phyloP scores from a whole-genome alignment of 2,329 filamentous ascomycete species.

The Trichoderma endophyticum region DNA sequence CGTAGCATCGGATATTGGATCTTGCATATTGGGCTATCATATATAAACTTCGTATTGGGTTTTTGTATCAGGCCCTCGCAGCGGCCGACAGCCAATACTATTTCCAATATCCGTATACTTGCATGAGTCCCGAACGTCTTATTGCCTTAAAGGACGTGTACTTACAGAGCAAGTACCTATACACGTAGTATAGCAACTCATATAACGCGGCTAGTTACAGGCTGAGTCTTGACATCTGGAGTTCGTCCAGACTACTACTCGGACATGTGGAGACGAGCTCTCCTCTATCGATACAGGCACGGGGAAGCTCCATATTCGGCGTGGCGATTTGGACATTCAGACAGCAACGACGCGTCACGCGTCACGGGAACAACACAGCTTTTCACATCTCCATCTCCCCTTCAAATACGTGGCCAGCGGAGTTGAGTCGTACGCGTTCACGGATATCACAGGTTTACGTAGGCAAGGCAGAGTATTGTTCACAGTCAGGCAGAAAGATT shows the following conservation, averaged over 20 bases:
- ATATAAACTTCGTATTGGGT: neutral
- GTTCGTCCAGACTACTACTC: neutral
- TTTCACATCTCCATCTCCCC: neutral
- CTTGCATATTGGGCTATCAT: neutral
- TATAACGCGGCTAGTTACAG: neutral
- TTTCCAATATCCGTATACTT: neutral
- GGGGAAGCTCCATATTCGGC: neutral
- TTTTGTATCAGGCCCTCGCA: neutral
- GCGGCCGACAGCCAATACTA: neutral
- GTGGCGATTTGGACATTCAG: neutral
- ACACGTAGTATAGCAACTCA: neutral
- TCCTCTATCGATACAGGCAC: neutral
- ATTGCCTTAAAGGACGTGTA: neutral
- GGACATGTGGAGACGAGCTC: neutral
- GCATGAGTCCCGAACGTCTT: neutral
- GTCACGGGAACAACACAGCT: slow-evolving; percentile 8
- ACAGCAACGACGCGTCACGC: slow-evolving; percentile 10
- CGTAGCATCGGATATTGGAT: neutral
- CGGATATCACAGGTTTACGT: neutral
- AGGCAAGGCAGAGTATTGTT: neutral
- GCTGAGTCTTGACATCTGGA: neutral
- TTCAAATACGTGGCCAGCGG: no score
- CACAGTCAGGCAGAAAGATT: neutral
- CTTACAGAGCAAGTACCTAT: neutral
- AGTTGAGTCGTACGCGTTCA: neutral